Evolutionary conservation across 129 eudicot genomes (phyloP), one percentile per base, ranked within the genome.

Genomic region (Centella asiatica): DNA sequence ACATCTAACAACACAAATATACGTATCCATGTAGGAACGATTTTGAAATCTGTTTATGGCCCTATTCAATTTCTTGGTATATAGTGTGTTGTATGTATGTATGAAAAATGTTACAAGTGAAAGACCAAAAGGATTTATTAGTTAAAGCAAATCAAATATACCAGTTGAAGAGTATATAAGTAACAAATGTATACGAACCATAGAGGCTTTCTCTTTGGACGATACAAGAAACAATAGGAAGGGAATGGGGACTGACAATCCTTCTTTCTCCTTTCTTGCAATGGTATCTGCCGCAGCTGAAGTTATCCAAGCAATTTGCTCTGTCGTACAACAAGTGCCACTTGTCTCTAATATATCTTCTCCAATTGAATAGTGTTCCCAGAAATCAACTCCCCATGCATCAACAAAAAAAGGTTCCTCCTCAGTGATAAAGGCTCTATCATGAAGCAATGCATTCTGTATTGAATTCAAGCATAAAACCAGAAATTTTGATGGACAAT

Each of bases 301-400:
- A 57, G 81, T 81, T 22, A 87, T 69, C 96, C 96, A 92, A 56
- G 96, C 96, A 79, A 87, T 78, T 60, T 92, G 94, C 75, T 92
- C 86, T 47, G 66, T 11, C 6, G 80, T 76, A 34, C 88, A 72
- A 67, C 75, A 66, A 73, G 73, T 69, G 66, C 83, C 82, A 72
- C 78, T 80, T 4, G 80, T 76, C 61, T 84, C 95, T 49, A 87
- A 17, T 12, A 92, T 79, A 74, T 92, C 87, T 66, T 40, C 73
- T 31, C 92, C 88, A 49, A 58, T 62, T 22, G 88, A 70, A 80
- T 76, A 85, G 65, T 74, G 68, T 52, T 78, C 87, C 99, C 99
- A 92, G 57, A 87, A 87, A 46, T 87, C 84, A 74, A 87, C 51
- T 4, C 99, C 98, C 99, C 99, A 92, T 20, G 81, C 25, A 46